Conservation (phyloP, 2,329 filamentous ascomycete species). For the Bimuria novae-zelandiae region DNA sequence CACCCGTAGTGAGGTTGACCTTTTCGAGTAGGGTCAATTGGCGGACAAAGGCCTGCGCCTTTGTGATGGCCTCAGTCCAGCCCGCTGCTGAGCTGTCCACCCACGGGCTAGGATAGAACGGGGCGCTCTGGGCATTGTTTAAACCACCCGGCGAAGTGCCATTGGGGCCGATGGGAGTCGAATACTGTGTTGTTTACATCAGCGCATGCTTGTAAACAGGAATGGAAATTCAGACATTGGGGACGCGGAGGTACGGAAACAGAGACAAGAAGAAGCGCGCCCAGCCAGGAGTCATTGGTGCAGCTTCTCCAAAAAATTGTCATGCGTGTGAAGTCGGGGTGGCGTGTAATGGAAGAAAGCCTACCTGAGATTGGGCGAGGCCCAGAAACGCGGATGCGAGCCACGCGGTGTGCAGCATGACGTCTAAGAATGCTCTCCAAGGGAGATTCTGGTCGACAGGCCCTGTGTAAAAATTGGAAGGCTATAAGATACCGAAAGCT, state of each 20-base stretch:
- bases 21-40: constrained; percentile 85
- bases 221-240: constrained; percentile 21
- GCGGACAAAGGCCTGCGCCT: constrained; percentile 79
- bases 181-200: constrained; percentile 36
- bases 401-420: constrained; percentile 36
- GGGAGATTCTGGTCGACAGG: constrained; percentile 11
- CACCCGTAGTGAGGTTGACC: constrained; percentile 92
- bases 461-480: constrained; percentile 15
- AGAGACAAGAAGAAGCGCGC: constrained; percentile 30
- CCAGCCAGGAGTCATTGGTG: constrained; percentile 28
- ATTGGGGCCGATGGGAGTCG: constrained; percentile 30
- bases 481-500: constrained; percentile 12
- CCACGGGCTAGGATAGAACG: constrained; percentile 87
- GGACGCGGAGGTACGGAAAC: constrained; percentile 38
- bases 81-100: constrained; percentile 69
- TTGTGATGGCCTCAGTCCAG: constrained; percentile 76
- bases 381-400: constrained; percentile 42
- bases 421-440: constrained; percentile 25
- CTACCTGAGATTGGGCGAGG: constrained; percentile 35
- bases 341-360: constrained; percentile 19
- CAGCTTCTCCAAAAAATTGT: constrained; percentile 24
- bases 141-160: constrained; percentile 23
- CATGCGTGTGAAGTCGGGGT: constrained; percentile 16
- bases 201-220: constrained; percentile 30
- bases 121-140: constrained; percentile 56